These are phyloP conservation scores for Exserohilum rostratum DNA, from an alignment of 2,329 filamentous ascomycete genomes.

Conservation along the genomic window DNA sequence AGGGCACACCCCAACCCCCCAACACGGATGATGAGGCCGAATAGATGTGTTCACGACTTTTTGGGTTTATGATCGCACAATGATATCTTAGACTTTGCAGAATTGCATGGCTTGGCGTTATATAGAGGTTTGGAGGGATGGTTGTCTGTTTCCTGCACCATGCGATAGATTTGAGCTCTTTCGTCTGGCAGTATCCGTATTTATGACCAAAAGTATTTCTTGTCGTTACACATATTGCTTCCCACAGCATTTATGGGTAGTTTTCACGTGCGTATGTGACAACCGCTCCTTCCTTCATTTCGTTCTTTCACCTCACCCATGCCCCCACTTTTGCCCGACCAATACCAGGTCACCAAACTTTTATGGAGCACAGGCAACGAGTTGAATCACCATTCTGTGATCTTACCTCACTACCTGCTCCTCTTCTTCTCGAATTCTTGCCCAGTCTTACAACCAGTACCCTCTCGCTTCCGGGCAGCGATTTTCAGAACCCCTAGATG, in stretches of 20 bases:
- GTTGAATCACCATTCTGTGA: not conserved
- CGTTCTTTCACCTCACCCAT: not conserved
- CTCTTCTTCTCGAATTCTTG: too few species aligned
- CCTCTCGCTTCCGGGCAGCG: not conserved
- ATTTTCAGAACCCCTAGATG: not conserved
- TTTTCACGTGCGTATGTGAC: not conserved
- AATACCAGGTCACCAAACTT: not conserved
- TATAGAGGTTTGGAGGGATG: slow-evolving; percentile 19
- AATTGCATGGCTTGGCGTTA: slow-evolving; percentile 32
- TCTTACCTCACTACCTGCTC: not conserved
- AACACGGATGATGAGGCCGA: slow-evolving; percentile 52
- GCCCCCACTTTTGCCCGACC: not conserved
- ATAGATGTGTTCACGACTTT: slow-evolving; percentile 22
- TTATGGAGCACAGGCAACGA: not conserved
- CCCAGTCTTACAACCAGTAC: too few species aligned
- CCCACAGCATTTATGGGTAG: not conserved
- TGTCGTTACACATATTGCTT: not conserved
- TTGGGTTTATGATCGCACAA: slow-evolving; percentile 14
- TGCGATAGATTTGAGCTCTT: slow-evolving; percentile 15
- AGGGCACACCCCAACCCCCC: slow-evolving; percentile 49
- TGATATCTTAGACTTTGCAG: slow-evolving; percentile 20
- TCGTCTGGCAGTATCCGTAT: slow-evolving; percentile 12
- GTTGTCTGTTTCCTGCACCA: slow-evolving; percentile 11
- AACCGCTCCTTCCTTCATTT: slow-evolving; percentile 1
- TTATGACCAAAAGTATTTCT: slow-evolving; percentile 20